Base-by-base conservation (phyloP, 192 early-diverging fungal genomes). In the Backusella macrospora region DNA sequence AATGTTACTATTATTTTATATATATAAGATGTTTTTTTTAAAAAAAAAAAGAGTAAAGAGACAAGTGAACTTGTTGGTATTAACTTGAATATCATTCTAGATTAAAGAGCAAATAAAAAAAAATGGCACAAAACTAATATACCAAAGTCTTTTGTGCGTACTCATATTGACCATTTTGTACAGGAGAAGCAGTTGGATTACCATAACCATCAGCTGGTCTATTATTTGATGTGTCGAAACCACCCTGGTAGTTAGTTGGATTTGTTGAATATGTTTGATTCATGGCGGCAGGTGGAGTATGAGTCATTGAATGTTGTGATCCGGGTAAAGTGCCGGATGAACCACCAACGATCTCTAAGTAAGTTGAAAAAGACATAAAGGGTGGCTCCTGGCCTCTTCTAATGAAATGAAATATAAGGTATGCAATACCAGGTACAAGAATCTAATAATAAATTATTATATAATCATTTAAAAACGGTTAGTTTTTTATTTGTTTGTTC, bases 351-450 rank as follows among this genome's bases (percentile, higher is more conserved):
- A 66, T 38, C 9, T 40, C 38, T 18, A 42, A 40, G 43, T 42
- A 66, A 21, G 38, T 66, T 40, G 16, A 66, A 39, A 66, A 66
- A 18, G 65, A 39, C 65, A 66, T 66, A 39, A 43, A 66, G 12
- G 37, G 38, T 16, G 65, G 65, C 4, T 66, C 65, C 39, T 66
- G 37, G n/a, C 37, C 65, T 43, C 40, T 38, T n/a, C 18, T 66
- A 21, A 40, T 66, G 18, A 42, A 66, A 21, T 66, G 65, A 9
- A 66, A 66, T 43, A 42, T 39, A 21, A 66, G 15, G 18, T 43
- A 66, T 43, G 40, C 65, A 40, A 66, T 42, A 66, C 65, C 65
- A 21, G 40, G 37, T 21, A 40, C 65, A 42, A 39, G 38, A 66
- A 66, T 66, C 65, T 66, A 66, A 23, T 26, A 26, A 18, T 26